Conservation (phyloP, 805 yeast species). For the Teunomyces lycoperdinae region DNA sequence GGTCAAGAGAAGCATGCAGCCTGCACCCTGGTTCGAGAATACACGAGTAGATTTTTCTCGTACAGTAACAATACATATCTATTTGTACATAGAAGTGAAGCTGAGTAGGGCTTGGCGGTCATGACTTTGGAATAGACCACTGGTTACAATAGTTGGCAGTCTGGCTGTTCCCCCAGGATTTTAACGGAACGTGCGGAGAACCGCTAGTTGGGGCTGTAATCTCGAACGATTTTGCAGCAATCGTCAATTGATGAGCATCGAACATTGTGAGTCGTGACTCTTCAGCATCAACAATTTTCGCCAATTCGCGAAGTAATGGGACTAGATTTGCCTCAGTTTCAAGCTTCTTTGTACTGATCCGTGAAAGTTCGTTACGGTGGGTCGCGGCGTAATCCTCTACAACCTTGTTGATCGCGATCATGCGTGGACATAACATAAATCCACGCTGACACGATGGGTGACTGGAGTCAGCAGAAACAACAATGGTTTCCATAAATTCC, state of each 20-base stretch:
- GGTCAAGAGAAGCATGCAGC: neutral
- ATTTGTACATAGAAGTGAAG: no score
- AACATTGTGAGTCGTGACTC: constrained; percentile 8
- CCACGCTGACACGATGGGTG: constrained; percentile 14
- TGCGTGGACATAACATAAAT: constrained; percentile 29
- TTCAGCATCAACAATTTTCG: constrained; percentile 18
- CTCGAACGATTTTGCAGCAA: constrained; percentile 8
- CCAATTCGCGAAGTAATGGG: constrained; percentile 17
- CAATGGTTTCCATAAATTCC: constrained; percentile 50
- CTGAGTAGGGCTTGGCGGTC: no score
- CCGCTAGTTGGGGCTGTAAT: constrained; percentile 18
- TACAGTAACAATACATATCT: no score
- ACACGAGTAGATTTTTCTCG: no score
- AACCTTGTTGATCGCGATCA: constrained; percentile 33
- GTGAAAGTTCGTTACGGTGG: constrained; percentile 12
- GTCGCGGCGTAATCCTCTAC: constrained; percentile 24
- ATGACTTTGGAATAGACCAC: constrained; percentile 16
- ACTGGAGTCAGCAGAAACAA: constrained; percentile 11
- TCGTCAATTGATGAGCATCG: constrained; percentile 10
- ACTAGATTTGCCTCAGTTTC: constrained; percentile 11
- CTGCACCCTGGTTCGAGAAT: neutral
- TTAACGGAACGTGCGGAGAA: constrained; percentile 14
- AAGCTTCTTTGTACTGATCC: constrained; percentile 12
- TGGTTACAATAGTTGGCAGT: constrained; percentile 30
- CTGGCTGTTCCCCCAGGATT: constrained; percentile 37